These are phyloP conservation scores for Coniochaeta sp. DNA, from an alignment of 2,329 filamentous ascomycete genomes.

Conservation along the genomic window DNA sequence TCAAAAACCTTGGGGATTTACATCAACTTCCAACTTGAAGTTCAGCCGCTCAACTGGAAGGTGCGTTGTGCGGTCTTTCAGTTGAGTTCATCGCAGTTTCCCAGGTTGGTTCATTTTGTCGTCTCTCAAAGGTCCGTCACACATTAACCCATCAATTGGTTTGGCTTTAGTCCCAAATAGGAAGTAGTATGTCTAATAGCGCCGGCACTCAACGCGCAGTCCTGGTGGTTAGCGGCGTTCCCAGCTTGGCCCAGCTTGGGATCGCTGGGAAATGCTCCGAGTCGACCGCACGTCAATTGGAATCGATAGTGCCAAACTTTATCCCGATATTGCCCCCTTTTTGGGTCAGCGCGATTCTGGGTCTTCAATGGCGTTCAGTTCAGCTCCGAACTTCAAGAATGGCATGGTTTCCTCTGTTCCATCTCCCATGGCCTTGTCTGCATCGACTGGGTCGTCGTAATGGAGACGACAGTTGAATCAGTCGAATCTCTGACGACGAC, in stretches of 20 bases:
- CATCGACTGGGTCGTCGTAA: neutral
- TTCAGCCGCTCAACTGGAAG: neutral
- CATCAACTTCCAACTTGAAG: too few relatives aligned
- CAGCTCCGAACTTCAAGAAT: neutral
- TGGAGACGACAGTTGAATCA: neutral
- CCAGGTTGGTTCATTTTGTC: too few relatives aligned
- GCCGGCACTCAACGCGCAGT: too few relatives aligned
- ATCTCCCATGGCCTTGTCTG: neutral
- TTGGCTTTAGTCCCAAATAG: neutral
- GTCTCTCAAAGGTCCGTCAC: too few relatives aligned
- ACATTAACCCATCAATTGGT: too few relatives aligned
- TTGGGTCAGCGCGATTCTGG: neutral
- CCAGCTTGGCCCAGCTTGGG: neutral
- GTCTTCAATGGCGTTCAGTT: too few relatives aligned
- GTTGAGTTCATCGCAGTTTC: too few relatives aligned
- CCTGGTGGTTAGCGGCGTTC: too few relatives aligned
- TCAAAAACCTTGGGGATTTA: too few relatives aligned
- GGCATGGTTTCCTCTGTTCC: neutral
- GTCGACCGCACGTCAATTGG: neutral
- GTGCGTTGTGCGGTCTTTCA: neutral
- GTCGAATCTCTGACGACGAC: too few relatives aligned
- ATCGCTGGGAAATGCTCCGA: neutral
- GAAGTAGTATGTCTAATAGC: neutral
- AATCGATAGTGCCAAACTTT: slow-evolving; percentile 1
- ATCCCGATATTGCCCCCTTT: slow-evolving; percentile 1